Percentiles rank a stretch among this genome's conserved stretches.
Evolutionary conservation across 306 rosid species (phyloP).

Genomic region (Quercus berberidifolia): DNA sequence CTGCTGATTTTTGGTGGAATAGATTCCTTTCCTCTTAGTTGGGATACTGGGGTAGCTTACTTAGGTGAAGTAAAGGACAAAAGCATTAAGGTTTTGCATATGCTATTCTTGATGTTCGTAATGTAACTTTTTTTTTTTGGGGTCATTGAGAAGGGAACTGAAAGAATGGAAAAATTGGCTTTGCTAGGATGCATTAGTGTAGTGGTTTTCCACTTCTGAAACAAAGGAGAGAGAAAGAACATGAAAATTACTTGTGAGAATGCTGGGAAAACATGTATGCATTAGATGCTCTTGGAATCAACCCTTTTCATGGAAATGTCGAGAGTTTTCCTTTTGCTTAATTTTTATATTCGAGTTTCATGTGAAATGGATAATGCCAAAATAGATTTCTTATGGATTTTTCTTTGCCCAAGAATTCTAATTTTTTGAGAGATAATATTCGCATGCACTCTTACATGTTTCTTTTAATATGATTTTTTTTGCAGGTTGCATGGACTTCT

Average conservation of each 20-base stretch:
- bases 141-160: background rate
- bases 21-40: background rate
- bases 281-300: background rate
- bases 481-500: conserved; percentile 77
- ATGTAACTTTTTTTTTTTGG: background rate
- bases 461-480: background rate
- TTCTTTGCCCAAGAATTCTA: background rate
- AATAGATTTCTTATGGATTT: background rate
- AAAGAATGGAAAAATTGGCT: background rate
- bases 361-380: background rate
- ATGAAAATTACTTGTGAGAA: background rate
- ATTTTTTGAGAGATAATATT: background rate
- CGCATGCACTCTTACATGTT: background rate
- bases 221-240: background rate
- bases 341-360: background rate
- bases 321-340: background rate
- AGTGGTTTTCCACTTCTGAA: background rate
- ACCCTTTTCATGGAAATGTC: background rate
- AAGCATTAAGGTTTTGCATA: background rate
- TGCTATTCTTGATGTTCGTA: background rate
- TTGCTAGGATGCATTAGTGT: background rate
- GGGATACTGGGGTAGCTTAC: background rate
- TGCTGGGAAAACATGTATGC: background rate
- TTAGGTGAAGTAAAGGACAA: background rate
- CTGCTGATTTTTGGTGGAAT: too few relatives aligned